Evolutionary conservation across 352 stramenopile species (phyloP), one percentile per base, ranked within the genome.

Genomic region (Phytophthora sansomeana): DNA sequence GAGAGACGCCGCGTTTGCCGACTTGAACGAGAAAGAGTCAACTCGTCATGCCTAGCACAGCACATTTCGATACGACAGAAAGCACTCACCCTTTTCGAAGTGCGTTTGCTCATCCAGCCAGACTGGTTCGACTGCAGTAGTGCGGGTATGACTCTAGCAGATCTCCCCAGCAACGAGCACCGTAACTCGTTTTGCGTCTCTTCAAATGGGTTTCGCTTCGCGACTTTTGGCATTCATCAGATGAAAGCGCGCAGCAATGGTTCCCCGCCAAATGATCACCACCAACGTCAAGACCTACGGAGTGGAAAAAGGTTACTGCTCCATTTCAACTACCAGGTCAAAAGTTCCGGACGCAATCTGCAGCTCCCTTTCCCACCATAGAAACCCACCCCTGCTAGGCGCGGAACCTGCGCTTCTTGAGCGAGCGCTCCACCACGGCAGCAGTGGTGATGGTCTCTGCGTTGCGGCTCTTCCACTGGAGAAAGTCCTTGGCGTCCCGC

Each of bases 401-500:
- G 10, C 69, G 54, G 42, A 84, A 84, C 48, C 87, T 87, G 43
- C 84, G 72, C 39, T 84, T 83, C 70, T 91, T 93, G 53, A 80
- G 72, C 1, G 78, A 81, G 24, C 82, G 77, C 55, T 89, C 67
- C 16, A 93, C 70, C 28, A 92, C 80, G 7, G 69, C 55, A 6
- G 85, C 79, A 3, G 83, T 72, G 26, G 72, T 62, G 56, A 95
- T 91, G 35, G 78, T 74, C 59, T 92, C 87, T 26, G 81, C 72
- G 49, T 91, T 78, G 52, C 87, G 79, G 11, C 80, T 81, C 50
- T 93, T 93, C 87, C 87, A 94, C 53, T 80, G 69, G 44, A 90
- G 77, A 57, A 94, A 94, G 66, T 91, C 84, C 56, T 81, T 84
- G 35, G 83, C 75, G 68, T 91, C 85, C 44, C 78, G 69, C 38